Evolutionary conservation across 805 yeast species (phyloP).

Genomic region (Teunomyces barrocoloradensis): DNA sequence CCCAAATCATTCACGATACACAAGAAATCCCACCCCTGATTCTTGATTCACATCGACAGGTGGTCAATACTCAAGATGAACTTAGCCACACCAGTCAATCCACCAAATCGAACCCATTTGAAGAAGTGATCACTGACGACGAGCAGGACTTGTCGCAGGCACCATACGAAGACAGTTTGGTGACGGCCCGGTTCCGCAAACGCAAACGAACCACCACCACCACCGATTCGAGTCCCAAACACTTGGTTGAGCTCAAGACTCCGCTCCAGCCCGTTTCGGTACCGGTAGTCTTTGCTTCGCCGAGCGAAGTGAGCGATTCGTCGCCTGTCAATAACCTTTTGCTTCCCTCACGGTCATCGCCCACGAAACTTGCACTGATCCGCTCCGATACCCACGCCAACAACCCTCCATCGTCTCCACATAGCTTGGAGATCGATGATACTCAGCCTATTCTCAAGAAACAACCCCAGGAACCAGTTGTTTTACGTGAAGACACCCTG

Average conservation of each 20-base stretch:
- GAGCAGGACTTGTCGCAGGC: conserved; percentile 11
- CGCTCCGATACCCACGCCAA: background rate
- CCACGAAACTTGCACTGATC: conserved; percentile 1
- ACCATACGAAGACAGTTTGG: conserved; percentile 26
- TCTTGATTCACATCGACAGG: conserved; percentile 30
- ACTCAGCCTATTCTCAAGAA: background rate
- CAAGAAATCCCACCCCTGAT: background rate
- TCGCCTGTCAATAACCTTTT: conserved; percentile 19
- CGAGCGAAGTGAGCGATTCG: conserved; percentile 19
- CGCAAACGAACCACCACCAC: conserved; percentile 3
- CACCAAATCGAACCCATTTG: background rate
- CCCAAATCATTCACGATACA: conserved; percentile 3
- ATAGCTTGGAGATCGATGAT: conserved; percentile 8
- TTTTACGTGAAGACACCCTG: conserved; percentile 10
- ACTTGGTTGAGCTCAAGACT: background rate
- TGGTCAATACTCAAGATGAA: conserved; percentile 27
- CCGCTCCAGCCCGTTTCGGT: conserved; percentile 6
- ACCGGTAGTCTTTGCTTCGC: conserved; percentile 10
- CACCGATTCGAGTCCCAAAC: conserved; percentile 3
- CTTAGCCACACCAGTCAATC: background rate
- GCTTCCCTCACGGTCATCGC: conserved; percentile 5
- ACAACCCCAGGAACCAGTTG: background rate
- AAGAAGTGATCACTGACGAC: conserved; percentile 14
- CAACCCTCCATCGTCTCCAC: background rate
- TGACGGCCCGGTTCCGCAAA: conserved; percentile 19